A percentile compares a stretch with the other conserved stretches of the same genome.
Evolutionary conservation across 1,284 basidiomycete genomes (phyloP).

Genomic region (Ceratobasidium sp.): DNA sequence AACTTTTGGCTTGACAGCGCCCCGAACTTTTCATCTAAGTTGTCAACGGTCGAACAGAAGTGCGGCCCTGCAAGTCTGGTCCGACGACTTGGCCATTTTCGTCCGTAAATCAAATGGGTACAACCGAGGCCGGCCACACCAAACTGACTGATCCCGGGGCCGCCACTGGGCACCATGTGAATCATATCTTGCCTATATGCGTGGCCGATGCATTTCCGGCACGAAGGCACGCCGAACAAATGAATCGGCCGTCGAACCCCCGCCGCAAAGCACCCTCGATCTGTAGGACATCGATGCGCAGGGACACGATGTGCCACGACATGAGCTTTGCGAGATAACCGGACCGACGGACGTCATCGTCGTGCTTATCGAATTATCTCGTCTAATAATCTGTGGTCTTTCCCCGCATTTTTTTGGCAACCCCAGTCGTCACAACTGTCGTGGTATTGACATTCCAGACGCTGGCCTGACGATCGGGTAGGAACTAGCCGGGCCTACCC

Average conservation of each 20-base stretch:
- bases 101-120: too few relatives aligned
- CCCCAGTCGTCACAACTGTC: not conserved
- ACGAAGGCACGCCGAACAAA: not conserved
- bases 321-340: not conserved
- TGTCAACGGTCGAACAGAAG: too few relatives aligned
- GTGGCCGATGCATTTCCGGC: not conserved
- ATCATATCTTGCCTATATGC: not conserved
- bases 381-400: not conserved
- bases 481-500: not conserved
- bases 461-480: not conserved
- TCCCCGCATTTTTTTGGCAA: slow-evolving; percentile 3
- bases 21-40: too few relatives aligned
- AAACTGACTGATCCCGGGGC: too few relatives aligned
- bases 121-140: too few relatives aligned
- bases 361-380: not conserved
- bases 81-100: too few relatives aligned
- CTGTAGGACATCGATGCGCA: not conserved
- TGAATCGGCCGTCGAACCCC: too few relatives aligned
- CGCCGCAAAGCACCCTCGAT: slow-evolving; percentile 1
- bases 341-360: not conserved
- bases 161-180: slow-evolving; percentile 4
- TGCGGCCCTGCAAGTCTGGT: too few relatives aligned
- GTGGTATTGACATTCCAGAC: not conserved
- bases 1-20: too few relatives aligned
- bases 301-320: too few relatives aligned